Percentiles rank a stretch among this genome's conserved stretches.
phyloP scores from a whole-genome alignment of 305 asterid species.

The Striga hermonthica region DNA sequence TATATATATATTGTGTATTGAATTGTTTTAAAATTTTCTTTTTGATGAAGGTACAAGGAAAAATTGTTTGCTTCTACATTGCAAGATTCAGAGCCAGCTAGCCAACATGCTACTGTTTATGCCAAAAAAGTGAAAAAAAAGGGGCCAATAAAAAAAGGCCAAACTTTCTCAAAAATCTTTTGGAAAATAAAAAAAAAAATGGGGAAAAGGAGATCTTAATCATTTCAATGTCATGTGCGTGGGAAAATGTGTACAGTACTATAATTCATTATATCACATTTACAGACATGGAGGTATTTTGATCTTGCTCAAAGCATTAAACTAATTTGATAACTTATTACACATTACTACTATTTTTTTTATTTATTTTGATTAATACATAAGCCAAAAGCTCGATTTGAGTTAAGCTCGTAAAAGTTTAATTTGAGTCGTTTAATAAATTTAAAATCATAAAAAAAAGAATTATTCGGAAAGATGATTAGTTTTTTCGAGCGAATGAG shows the following conservation, averaged over 20 bases:
- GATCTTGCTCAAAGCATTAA: not conserved
- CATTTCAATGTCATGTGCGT: not conserved
- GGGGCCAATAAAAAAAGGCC: not conserved
- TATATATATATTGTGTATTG: not conserved
- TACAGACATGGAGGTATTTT: too few relatives aligned
- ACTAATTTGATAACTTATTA: not conserved
- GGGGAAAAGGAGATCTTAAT: not conserved
- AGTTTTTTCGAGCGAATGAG: too few relatives aligned
- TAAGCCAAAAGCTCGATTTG: not conserved
- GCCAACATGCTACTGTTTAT: conserved; percentile 11
- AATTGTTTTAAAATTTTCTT: not conserved
- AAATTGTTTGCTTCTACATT: not conserved
- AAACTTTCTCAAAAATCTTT: not conserved
- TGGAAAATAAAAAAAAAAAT: not conserved
- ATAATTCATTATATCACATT: too few relatives aligned
- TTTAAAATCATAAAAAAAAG: too few relatives aligned
- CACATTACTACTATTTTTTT: too few relatives aligned
- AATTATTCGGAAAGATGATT: too few relatives aligned
- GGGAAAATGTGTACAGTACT: not conserved
- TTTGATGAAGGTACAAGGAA: not conserved
- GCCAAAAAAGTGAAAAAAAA: conserved; percentile 9
- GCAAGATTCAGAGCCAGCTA: conserved; percentile 14
- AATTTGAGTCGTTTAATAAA: too few relatives aligned
- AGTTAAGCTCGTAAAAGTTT: too few relatives aligned
- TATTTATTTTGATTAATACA: too few relatives aligned